Evolutionary conservation across 495 filamentous ascomycete genomes (phyloP), one percentile per base, ranked within the genome.

Genomic region (Coniosporium apollinis): DNA sequence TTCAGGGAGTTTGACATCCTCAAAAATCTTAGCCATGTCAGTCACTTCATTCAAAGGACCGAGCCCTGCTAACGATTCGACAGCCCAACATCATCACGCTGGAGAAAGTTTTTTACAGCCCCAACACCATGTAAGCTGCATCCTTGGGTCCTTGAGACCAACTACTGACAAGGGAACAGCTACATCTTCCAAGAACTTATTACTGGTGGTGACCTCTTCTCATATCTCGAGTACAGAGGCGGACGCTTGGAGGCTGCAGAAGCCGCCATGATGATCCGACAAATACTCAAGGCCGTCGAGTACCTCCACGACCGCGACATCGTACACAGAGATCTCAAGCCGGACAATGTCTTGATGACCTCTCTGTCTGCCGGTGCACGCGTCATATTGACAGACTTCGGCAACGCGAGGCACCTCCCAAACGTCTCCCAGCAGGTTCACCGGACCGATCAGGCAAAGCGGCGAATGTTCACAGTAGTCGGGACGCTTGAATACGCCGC

Each of bases 321-420:
- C 24, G 72, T 68, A 6, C 76, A 81, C 46, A 54, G 76, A 19
- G 76, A 81, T 41, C 51, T 81, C n/a, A 80, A 81, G 47, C 76
- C 73, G 0, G 76, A 79, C 22, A 81, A 79, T 31, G 65, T 79
- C 5, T 59, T 81, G 8, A 65, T 77, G 56, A 67, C 69, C 22
- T 60, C 58, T 5, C 44, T 53, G 26, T 34, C 42, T 11, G 41
- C 43, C 17, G 54, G 53, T 1, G 50, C 50, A 1, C 46, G 82
- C 18, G 58, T 85, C 14, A 65, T 85, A 1, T 57, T 89, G 16
- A 75, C 76, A 0, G 82, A 89, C 46, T 79, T 89, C 52, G 82
- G 82, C 6, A 64, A 68, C 33, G 70, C 76, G 5, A 69, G 56
- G 22, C 54, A 58, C 11, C 36, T 65, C 6, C n/a, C 48, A 31